phyloP scores from a whole-genome alignment of 495 filamentous ascomycete genomes.

The Geoglossum glabrum region DNA sequence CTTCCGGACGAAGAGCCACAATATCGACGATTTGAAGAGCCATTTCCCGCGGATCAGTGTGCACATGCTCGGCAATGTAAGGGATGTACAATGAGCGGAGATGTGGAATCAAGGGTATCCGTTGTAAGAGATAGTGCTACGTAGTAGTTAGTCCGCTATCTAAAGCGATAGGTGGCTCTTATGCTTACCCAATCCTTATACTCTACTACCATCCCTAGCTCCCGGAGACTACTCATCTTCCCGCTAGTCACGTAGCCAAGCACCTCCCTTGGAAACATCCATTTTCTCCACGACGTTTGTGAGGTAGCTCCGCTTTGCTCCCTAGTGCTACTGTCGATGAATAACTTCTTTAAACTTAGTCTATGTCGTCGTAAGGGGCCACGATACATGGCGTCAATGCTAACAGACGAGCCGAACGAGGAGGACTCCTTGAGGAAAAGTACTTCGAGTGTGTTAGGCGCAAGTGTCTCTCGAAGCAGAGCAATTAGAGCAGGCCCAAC shows the following conservation, averaged over 20 bases:
- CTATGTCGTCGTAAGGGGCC: slow-evolving; percentile 54
- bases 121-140: slow-evolving; percentile 75
- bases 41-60: slow-evolving; percentile 46
- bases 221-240: slow-evolving; percentile 53
- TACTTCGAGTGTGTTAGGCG: slow-evolving; percentile 68
- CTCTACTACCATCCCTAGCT: slow-evolving; percentile 58
- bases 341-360: slow-evolving; percentile 50
- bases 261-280: slow-evolving; percentile 59
- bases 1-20: slow-evolving; percentile 66
- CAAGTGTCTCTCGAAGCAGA: slow-evolving; percentile 70
- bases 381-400: slow-evolving; percentile 55
- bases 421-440: slow-evolving; percentile 64
- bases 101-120: slow-evolving; percentile 53
- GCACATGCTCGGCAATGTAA: slow-evolving; percentile 44
- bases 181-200: slow-evolving; percentile 69
- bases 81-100: slow-evolving; percentile 65
- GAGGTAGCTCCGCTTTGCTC: slow-evolving; percentile 14
- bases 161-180: slow-evolving; percentile 1
- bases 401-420: slow-evolving; percentile 33
- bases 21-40: slow-evolving; percentile 70
- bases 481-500: slow-evolving; percentile 60
- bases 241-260: slow-evolving; percentile 65
- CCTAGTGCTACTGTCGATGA: slow-evolving; percentile 53
- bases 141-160: slow-evolving; percentile 14
- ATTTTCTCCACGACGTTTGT: slow-evolving; percentile 39